These are phyloP conservation scores for Psophocarpus tetragonolobus DNA, from an alignment of 306 rosid genomes.

Conservation along the genomic window DNA sequence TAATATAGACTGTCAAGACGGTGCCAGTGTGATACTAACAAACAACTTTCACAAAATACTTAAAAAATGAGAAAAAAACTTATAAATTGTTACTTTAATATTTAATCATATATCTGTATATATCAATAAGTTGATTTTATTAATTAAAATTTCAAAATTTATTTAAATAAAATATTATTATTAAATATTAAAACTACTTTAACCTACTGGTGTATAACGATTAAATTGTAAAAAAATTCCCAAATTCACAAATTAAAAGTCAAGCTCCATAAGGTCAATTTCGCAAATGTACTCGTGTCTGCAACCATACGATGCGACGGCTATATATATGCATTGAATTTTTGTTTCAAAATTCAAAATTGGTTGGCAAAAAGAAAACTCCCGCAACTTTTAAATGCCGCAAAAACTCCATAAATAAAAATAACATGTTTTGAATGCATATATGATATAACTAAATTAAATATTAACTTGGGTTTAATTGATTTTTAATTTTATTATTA, in stretches of 20 bases:
- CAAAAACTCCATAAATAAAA: not conserved
- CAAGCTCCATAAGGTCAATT: conserved; percentile 17
- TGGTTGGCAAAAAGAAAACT: not conserved
- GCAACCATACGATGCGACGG: not conserved
- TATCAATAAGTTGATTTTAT: too few species aligned
- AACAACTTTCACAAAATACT: not conserved
- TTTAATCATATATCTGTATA: too few species aligned
- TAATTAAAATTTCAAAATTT: too few species aligned
- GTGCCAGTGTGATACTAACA: not conserved
- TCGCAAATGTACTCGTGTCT: conserved; percentile 22
- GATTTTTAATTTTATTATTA: too few species aligned
- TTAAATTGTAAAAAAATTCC: too few species aligned
- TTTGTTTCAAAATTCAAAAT: conserved; percentile 31
- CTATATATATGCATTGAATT: not conserved
- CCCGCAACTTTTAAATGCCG: not conserved
- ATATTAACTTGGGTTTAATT: not conserved
- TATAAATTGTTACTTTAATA: too few species aligned
- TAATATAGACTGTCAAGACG: not conserved
- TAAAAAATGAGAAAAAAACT: too few species aligned
- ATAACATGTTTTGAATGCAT: not conserved
- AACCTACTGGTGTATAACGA: too few species aligned
- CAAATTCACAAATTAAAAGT: not conserved
- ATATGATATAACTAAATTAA: not conserved
- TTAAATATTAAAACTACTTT: too few species aligned
- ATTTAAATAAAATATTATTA: too few species aligned